These are phyloP conservation scores for Colletotrichum lupini DNA, from an alignment of 2,329 filamentous ascomycete genomes.

Conservation along the genomic window DNA sequence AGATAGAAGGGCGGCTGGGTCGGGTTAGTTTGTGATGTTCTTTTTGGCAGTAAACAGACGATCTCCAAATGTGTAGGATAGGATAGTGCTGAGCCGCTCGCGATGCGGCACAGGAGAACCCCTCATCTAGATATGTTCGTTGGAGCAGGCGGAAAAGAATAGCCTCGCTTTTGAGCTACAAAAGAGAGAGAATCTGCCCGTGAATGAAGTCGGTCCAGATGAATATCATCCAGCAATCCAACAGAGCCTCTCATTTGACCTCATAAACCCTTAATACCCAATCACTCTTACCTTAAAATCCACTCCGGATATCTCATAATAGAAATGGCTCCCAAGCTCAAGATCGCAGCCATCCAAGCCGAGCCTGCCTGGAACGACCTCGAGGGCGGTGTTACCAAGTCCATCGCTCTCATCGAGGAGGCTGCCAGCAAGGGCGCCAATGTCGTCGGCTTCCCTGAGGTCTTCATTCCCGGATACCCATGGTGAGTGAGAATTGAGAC, in stretches of 20 bases:
- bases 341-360: conserved; percentile 41
- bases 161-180: neutral
- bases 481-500: conserved; percentile 46
- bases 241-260: neutral
- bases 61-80: neutral
- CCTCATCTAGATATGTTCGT: neutral
- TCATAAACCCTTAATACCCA: neutral
- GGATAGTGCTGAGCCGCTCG: conserved; percentile 11
- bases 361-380: conserved; percentile 43
- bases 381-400: conserved; percentile 48
- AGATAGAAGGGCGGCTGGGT: neutral
- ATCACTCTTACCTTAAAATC: neutral
- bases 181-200: neutral
- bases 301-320: neutral
- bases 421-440: conserved; percentile 45
- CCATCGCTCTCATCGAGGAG: conserved; percentile 46
- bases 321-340: conserved; percentile 33
- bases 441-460: conserved; percentile 55
- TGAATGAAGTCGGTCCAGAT: neutral
- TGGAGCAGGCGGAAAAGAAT: neutral
- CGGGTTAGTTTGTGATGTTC: neutral
- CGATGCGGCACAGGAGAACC: neutral
- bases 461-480: conserved; percentile 58
- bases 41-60: neutral
- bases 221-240: neutral